Conservation (phyloP, 176 grass and related monocot species). For the Thinopyrum elongatum region DNA sequence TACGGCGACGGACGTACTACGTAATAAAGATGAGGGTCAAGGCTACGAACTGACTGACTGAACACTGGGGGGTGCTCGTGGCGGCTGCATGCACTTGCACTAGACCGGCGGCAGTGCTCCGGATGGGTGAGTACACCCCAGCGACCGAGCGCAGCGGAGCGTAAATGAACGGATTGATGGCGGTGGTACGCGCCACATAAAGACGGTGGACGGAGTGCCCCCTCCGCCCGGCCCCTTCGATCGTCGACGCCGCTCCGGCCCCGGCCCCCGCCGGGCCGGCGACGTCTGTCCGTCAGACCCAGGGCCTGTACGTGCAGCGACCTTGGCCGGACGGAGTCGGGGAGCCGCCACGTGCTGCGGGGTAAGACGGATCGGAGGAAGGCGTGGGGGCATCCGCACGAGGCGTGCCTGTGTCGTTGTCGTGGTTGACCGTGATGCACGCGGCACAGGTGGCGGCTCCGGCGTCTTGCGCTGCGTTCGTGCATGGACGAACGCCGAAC, state of each 20-base stretch:
- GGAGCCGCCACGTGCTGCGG: neutral
- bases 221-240: neutral
- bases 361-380: neutral
- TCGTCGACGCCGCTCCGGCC: neutral
- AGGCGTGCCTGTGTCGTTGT: neutral
- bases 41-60: neutral
- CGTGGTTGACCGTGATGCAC: neutral
- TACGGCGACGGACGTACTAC: neutral
- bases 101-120: conserved; percentile 7
- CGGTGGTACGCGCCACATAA: conserved; percentile 11
- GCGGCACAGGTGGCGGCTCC: no score
- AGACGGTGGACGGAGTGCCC: conserved; percentile 14
- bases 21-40: neutral
- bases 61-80: neutral
- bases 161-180: neutral
- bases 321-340: neutral
- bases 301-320: neutral
- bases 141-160: conserved; percentile 6
- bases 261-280: no score
- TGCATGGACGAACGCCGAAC: no score
- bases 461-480: no score
- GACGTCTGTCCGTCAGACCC: neutral
- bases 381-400: neutral
- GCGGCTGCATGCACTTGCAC: neutral
- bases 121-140: neutral